Conservation (phyloP, 2,329 filamentous ascomycete species). For the Fusarium vanettenii region DNA sequence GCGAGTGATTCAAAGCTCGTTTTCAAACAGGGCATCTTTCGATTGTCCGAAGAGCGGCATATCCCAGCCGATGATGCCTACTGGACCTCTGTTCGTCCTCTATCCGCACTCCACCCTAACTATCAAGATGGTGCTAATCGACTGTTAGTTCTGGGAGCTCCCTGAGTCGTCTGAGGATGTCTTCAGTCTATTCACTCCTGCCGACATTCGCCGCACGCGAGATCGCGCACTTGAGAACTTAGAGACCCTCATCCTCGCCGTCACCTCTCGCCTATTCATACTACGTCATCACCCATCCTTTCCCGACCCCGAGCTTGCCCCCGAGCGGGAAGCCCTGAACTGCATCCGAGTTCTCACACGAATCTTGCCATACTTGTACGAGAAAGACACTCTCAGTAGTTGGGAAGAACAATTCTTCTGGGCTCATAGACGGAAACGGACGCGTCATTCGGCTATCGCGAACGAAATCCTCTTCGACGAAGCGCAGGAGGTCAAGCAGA, state of each 20-base stretch:
- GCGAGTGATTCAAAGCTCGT: conserved; percentile 98
- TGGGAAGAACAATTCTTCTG: conserved; percentile 98
- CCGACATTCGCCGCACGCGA: conserved; percentile 87
- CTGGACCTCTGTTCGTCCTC: conserved; percentile 84
- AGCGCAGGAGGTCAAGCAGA: conserved; percentile 63
- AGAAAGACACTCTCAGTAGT: conserved; percentile 80
- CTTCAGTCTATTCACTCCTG: conserved; percentile 92
- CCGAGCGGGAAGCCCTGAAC: conserved; percentile 90
- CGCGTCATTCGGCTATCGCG: conserved; percentile 72
- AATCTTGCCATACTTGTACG: conserved; percentile 90
- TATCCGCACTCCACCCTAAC: conserved; percentile 13
- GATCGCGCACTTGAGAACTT: conserved; percentile 88
- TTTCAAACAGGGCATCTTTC: conserved; percentile 98
- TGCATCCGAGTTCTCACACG: conserved; percentile 92
- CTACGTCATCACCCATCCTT: conserved; percentile 92
- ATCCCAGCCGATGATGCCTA: conserved; percentile 91
- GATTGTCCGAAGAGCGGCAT: conserved; percentile 88
- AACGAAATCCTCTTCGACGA: conserved; percentile 89
- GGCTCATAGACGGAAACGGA: conserved; percentile 78
- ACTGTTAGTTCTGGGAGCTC: conserved; percentile 89
- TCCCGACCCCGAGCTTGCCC: conserved; percentile 85
- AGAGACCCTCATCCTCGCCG: conserved; percentile 85
- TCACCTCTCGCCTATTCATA: conserved; percentile 84
- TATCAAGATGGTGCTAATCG: conserved; percentile 34
- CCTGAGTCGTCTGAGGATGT: conserved; percentile 96